Evolutionary conservation across 2,329 filamentous ascomycete genomes (phyloP).

Genomic region (Talaromyces atroroseus): DNA sequence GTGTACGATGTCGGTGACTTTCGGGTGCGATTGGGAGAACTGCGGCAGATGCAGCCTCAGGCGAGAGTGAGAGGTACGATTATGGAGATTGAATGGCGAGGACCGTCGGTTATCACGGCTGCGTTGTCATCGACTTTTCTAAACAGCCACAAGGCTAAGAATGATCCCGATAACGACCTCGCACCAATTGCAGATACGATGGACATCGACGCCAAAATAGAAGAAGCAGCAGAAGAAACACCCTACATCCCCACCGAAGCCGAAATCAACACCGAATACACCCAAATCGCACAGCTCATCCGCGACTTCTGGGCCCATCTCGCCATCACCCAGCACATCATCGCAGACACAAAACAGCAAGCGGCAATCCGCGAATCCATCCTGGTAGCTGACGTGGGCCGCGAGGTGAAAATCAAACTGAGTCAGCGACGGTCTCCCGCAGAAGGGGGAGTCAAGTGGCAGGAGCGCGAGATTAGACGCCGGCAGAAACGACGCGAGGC

Average conservation of each 20-base stretch:
- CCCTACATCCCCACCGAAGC: constrained; percentile 28
- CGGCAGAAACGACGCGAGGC: constrained; percentile 12
- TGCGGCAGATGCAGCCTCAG: constrained; percentile 36
- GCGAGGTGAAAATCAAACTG: constrained; percentile 30
- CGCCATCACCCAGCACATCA: constrained; percentile 13
- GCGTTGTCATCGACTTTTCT: constrained; percentile 13
- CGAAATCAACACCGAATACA: constrained; percentile 35
- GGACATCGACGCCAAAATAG: constrained; percentile 11
- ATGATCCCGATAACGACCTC: not conserved
- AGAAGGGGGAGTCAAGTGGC: constrained; percentile 4
- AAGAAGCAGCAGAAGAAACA: constrained; percentile 25
- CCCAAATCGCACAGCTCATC: constrained; percentile 31
- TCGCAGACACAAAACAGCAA: constrained; percentile 15
- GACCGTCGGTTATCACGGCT: constrained; percentile 29
- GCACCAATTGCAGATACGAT: not conserved
- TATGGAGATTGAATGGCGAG: constrained; percentile 42
- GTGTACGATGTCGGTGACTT: constrained; percentile 41
- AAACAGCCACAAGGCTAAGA: not conserved
- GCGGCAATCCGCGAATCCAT: constrained; percentile 31
- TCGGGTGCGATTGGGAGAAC: constrained; percentile 38
- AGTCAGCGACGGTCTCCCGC: constrained; percentile 14
- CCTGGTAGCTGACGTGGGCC: constrained; percentile 36
- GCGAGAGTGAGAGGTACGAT: constrained; percentile 36
- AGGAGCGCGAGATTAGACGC: constrained; percentile 15
- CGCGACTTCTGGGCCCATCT: constrained; percentile 38